Evolutionary conservation across 306 rosid genomes (phyloP).

Genomic region (Vigna unguiculata): DNA sequence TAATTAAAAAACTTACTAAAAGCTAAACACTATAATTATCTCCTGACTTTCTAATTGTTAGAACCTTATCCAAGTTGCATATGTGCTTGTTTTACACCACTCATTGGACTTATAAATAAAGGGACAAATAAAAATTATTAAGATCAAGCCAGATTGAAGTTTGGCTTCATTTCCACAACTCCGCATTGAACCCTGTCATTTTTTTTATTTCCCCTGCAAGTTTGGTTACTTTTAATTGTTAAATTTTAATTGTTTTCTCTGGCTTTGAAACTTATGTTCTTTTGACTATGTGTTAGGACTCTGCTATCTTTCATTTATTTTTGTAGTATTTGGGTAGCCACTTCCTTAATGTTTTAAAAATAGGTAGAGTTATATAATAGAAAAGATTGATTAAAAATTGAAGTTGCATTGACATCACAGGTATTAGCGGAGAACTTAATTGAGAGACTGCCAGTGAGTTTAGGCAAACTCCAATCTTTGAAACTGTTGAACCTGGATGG

Average conservation of each 20-base stretch:
- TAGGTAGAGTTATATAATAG: neutral
- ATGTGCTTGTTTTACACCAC: slow-evolving; percentile 16
- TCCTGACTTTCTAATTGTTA: slow-evolving; percentile 22
- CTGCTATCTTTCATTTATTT: slow-evolving; percentile 27
- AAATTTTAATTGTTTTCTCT: slow-evolving; percentile 7
- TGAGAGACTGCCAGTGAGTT: slow-evolving; percentile 79
- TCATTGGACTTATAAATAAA: neutral
- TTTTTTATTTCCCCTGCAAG: neutral
- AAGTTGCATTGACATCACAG: slow-evolving; percentile 57
- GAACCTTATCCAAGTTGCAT: slow-evolving; percentile 6
- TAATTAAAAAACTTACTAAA: neutral
- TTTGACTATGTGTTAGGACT: slow-evolving; percentile 9
- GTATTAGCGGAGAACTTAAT: slow-evolving; percentile 81
- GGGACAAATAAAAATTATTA: slow-evolving; percentile 10
- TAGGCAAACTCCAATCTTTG: slow-evolving; percentile 92
- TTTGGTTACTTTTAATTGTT: slow-evolving; percentile 13
- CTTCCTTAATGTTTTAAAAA: slow-evolving; percentile 1
- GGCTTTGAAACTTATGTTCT: slow-evolving; percentile 27
- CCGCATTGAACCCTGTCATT: neutral
- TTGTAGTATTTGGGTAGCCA: slow-evolving; percentile 28
- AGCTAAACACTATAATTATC: neutral
- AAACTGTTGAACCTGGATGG: slow-evolving; percentile 86
- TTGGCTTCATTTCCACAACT: slow-evolving; percentile 15
- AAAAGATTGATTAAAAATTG: slow-evolving; percentile 29
- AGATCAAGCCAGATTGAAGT: neutral